A percentile compares a stretch with the other conserved stretches of the same genome.
These are phyloP conservation scores for Isochrysis galbana DNA, from an alignment of 78 protist species.

Conservation along the genomic window DNA sequence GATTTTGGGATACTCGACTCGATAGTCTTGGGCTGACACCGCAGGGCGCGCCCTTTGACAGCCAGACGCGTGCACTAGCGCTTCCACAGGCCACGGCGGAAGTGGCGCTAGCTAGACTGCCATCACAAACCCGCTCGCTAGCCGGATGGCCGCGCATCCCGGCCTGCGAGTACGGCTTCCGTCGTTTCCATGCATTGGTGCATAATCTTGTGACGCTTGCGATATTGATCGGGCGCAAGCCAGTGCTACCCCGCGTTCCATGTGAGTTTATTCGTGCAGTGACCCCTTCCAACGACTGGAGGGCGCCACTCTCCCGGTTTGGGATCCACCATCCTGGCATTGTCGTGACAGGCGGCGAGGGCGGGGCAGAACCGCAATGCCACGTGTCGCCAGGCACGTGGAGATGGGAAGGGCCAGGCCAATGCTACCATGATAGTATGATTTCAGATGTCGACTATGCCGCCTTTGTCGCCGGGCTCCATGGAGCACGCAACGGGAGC, in stretches of 20 bases:
- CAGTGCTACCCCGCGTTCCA: neutral
- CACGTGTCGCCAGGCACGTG: slow-evolving; percentile 11
- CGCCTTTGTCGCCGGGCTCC: neutral
- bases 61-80: neutral
- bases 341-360: neutral
- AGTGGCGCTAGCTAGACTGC: neutral
- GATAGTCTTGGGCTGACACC: neutral
- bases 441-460: neutral
- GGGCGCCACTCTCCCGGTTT: no score
- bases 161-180: neutral
- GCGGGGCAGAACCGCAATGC: neutral
- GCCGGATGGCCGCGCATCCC: neutral
- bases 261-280: neutral
- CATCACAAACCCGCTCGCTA: no score
- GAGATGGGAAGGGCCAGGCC: neutral
- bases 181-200: neutral
- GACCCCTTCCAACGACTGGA: neutral
- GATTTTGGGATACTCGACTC: slow-evolving; percentile 3
- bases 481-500: neutral
- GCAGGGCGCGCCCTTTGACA: neutral
- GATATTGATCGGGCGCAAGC: neutral
- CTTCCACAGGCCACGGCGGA: neutral
- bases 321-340: neutral
- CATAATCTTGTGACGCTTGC: neutral
- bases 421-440: neutral